Base-by-base conservation (phyloP, 805 yeast species). In the Candida incommunis region DNA sequence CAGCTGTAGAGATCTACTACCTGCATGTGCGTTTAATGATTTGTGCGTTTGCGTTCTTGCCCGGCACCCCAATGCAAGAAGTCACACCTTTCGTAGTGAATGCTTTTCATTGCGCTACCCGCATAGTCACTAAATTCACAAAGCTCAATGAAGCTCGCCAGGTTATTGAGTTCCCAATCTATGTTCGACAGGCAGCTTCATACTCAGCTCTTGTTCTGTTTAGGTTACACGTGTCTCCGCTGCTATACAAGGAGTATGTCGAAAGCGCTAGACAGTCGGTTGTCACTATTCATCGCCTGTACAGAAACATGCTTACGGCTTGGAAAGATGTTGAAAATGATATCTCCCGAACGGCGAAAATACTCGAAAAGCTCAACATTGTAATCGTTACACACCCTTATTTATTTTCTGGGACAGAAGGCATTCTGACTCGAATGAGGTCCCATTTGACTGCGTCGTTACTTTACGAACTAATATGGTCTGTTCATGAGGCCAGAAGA, bases 311-410 rank as follows among this genome's bases (percentile, higher is more conserved):
- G 62, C 68, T 86, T 31, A 80, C 92, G 2, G 88, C 94, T 4
- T 88, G 96, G 96, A 80, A 83, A 51, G 82, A 81, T 43, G 82
- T 87, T 34, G 85, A 85, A 49, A 87, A 85, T 63, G 96, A 88
- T 62, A 82, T 88, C 25, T 80, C 94, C 2, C 71, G 96, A 60
- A 83, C 94, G 0, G 96, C 96, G 2, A 85, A 84, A 50, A 90
- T 87, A 5, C 68, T 88, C 54, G 96, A 88, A 54, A 85, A 86
- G 56, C 69, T 88, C 55, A 88, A 88, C 59, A 81, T 82, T 58
- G 95, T 85, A 4, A 69, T 88, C 40, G 80, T 83, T 47, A 82
- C 94, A 0, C 86, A 85, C 55, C 95, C 96, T 1, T 88, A 86
- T 44, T 68, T 88, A 4, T 81, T 86, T 54, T 71, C 78, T 2